phyloP scores from a whole-genome alignment of 805 yeast genomes.

The Candida alai region DNA sequence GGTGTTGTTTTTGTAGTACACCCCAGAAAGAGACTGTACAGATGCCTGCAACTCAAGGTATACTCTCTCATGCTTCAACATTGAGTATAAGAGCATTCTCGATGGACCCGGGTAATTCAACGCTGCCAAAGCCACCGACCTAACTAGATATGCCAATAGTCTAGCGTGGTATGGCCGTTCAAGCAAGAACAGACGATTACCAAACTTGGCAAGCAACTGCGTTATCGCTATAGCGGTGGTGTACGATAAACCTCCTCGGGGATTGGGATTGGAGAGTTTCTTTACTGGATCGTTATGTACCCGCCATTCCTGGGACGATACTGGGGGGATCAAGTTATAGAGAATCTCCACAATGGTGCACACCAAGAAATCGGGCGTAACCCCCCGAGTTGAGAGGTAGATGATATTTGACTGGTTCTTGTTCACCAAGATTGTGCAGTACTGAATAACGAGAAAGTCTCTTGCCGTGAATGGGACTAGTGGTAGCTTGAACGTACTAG shows the following conservation, averaged over 20 bases:
- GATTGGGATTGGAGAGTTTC: constrained; percentile 27
- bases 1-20: constrained; percentile 19
- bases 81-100: constrained; percentile 48
- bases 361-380: constrained; percentile 28
- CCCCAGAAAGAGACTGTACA: constrained; percentile 25
- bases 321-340: constrained; percentile 53
- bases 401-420: background rate
- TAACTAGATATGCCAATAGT: constrained; percentile 52
- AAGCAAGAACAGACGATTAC: constrained; percentile 30
- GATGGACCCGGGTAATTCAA: constrained; percentile 50
- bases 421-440: constrained; percentile 37
- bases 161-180: constrained; percentile 48
- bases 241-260: constrained; percentile 47
- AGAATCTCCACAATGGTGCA: constrained; percentile 55
- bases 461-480: constrained; percentile 49
- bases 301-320: constrained; percentile 23
- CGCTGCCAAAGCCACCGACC: constrained; percentile 51
- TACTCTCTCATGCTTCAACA: constrained; percentile 39
- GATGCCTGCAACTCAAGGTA: constrained; percentile 34
- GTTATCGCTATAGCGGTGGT: constrained; percentile 45
- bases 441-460: constrained; percentile 58
- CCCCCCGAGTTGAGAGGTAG: background rate
- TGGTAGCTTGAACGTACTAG: constrained; percentile 45
- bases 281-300: constrained; percentile 16
- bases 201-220: constrained; percentile 39